phyloP scores from a whole-genome alignment of 345 rosid genomes.

The Brassica cretica region DNA sequence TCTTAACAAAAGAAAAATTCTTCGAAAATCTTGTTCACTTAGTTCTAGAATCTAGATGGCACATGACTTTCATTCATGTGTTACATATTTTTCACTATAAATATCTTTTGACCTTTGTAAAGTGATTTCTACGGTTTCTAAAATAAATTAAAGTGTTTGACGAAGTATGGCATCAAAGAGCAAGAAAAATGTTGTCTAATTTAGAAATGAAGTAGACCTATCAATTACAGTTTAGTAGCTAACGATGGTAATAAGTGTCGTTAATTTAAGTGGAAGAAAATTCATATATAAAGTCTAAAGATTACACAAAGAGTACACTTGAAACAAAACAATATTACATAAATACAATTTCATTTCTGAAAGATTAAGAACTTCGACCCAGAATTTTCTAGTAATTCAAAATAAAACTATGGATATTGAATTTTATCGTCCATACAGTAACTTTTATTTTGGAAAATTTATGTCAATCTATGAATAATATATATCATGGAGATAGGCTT shows the following conservation, averaged over 20 bases:
- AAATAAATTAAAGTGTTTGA: neutral
- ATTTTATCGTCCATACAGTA: neutral
- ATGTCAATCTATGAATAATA: neutral
- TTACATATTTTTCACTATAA: neutral
- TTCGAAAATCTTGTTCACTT: neutral
- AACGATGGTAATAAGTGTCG: neutral
- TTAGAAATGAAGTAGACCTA: neutral
- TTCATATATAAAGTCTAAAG: neutral
- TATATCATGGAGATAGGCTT: neutral
- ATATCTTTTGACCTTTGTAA: neutral
- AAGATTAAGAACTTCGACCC: neutral
- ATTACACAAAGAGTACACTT: neutral
- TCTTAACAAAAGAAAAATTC: neutral
- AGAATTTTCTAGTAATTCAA: neutral
- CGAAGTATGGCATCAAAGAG: neutral
- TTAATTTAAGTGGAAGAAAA: neutral
- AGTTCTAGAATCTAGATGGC: neutral
- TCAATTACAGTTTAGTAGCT: neutral
- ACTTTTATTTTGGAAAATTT: neutral
- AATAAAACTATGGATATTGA: neutral
- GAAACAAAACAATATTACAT: neutral
- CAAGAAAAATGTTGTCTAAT: neutral
- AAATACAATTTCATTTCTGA: neutral
- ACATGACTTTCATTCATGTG: neutral
- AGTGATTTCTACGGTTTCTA: neutral